Evolutionary conservation across 176 grass and related monocot species (phyloP), one percentile per base, ranked within the genome.

Genomic region (Urochloa ruziziensis): DNA sequence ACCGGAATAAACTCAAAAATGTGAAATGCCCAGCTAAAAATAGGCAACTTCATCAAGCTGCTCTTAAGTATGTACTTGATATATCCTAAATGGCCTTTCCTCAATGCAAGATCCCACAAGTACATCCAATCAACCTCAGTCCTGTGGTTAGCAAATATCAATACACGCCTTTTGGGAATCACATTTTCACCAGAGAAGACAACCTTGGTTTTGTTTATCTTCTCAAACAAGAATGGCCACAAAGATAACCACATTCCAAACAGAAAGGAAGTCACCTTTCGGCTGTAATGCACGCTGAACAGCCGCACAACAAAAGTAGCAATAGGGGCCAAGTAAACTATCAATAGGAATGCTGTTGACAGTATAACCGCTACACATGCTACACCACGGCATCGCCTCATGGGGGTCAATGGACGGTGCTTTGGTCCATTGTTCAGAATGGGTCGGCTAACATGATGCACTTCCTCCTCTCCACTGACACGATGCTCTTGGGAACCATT

Each of bases 51-150:
- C 92, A 98, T 98, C 90, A 98, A 88, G 75, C 95, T 98, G 65
- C 92, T 98, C 84, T 98, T 98, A 71, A 98, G 87, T 48, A 98
- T 90, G 83, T 98, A 98, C 81, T 98, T 94, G 70, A 94, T 91
- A 84, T 91, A 91, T 85, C 92, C 92, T 68, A 91, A 67, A n/a
- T 85, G 73, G 17, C 92, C 90, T 88, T 94, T 98, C 85, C 90
- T 93, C 79, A 98, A 73, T 77, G 95, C 95, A 92, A 98, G 82
- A 94, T 94, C 86, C 95, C 95, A 98, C 82, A 95, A 84, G 62
- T 98, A 98, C 95, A 98, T 98, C 95, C 95, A 98, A 47, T 98
- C 95, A 62, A 97, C 95, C 77, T 97, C 95, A 18, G 95, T 97
- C 86, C 95, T 97, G 82, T 97, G 95, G 86, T 97, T 97, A 63